phyloP scores from a whole-genome alignment of 2,329 filamentous ascomycete species.

The Fusarium caatingaense region DNA sequence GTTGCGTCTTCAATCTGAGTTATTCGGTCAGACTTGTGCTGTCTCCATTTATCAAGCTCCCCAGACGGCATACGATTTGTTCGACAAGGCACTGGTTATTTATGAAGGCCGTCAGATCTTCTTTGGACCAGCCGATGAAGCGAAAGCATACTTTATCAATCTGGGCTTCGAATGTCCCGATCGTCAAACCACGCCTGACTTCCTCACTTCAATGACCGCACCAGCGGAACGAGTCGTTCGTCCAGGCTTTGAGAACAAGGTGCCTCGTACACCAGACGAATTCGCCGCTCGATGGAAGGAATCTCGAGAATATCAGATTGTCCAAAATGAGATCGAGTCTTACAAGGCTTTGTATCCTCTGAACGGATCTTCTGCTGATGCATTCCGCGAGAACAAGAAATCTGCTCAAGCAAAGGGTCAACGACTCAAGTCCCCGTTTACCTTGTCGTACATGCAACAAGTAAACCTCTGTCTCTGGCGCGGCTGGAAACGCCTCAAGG shows the following conservation, averaged over 20 bases:
- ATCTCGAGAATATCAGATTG: conserved; percentile 32
- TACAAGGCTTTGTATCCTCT: conserved; percentile 45
- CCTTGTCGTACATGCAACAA: conserved; percentile 60
- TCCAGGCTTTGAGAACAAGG: conserved; percentile 50
- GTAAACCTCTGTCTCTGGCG: conserved; percentile 57
- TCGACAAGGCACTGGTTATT: conserved; percentile 75
- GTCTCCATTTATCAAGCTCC: conserved; percentile 69
- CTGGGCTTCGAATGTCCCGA: conserved; percentile 73
- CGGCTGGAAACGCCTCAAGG: conserved; percentile 54
- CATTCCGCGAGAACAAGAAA: conserved; percentile 45
- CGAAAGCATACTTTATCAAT: conserved; percentile 69
- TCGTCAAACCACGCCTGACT: conserved; percentile 73
- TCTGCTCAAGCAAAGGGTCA: conserved; percentile 50
- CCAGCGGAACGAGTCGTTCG: conserved; percentile 51
- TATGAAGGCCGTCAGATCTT: conserved; percentile 76
- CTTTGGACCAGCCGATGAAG: conserved; percentile 68
- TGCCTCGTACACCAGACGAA: conserved; percentile 53
- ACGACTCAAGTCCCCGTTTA: conserved; percentile 60
- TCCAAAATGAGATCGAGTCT: too few relatives aligned
- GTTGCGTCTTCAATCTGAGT: conserved; percentile 43
- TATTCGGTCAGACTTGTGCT: conserved; percentile 42
- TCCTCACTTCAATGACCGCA: conserved; percentile 67
- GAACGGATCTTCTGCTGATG: conserved; percentile 38
- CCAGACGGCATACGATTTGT: conserved; percentile 69
- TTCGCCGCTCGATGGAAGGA: conserved; percentile 53